Conservation (phyloP, 1,139 yeast species). For the Yamadazyma diddensiae region DNA sequence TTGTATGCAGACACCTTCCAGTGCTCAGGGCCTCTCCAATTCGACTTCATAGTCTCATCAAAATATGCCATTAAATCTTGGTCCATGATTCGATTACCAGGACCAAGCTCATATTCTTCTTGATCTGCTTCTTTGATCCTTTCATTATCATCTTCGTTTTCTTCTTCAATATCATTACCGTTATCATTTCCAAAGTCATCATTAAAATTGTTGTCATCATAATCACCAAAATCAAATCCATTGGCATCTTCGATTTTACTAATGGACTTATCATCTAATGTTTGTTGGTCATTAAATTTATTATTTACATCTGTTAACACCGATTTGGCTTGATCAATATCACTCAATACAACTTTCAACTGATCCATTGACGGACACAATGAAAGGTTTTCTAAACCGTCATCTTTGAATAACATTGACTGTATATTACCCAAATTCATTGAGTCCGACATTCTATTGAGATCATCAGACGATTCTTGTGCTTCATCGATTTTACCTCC, state of each 20-base stretch:
- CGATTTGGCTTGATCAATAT: constrained; percentile 53
- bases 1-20: constrained; percentile 78
- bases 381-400: constrained; percentile 37
- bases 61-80: constrained; percentile 76
- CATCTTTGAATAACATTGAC: constrained; percentile 23
- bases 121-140: constrained; percentile 6
- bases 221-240: constrained; percentile 22
- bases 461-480: constrained; percentile 8
- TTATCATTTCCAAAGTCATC: constrained; percentile 16
- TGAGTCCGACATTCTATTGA: constrained; percentile 5
- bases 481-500: constrained; percentile 15
- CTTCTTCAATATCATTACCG: constrained; percentile 16
- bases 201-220: constrained; percentile 34
- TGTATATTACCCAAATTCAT: constrained; percentile 18
- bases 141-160: constrained; percentile 14
- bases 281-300: constrained; percentile 19
- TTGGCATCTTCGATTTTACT: constrained; percentile 17
- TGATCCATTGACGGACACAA: constrained; percentile 65
- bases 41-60: constrained; percentile 63
- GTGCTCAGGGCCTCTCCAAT: constrained; percentile 92
- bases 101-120: constrained; percentile 17
- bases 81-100: constrained; percentile 45
- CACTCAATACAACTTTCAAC: constrained; percentile 55
- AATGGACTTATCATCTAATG: constrained; percentile 14
- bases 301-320: constrained; percentile 49